Evolutionary conservation across 352 stramenopile genomes (phyloP), one percentile per base, ranked within the genome.

Genomic region (Thalassiosira hispida): DNA sequence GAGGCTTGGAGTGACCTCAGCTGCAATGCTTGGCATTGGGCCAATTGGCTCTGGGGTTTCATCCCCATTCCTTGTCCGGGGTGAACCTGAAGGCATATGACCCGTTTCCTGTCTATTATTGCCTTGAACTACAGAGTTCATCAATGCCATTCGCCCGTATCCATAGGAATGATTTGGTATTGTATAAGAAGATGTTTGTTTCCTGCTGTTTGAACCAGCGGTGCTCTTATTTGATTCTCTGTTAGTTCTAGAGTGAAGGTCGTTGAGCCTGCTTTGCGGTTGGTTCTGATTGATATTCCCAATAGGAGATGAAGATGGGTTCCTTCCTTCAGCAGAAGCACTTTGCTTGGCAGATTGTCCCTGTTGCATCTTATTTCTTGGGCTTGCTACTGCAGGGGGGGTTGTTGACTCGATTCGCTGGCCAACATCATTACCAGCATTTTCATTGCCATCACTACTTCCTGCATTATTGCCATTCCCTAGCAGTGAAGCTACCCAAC

Each of bases 1-100:
- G 16, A 83, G 44, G 56, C 79, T 61, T 56, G 75, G 75, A 35
- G 29, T 23, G n/a, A 78, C 68, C 31, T 72, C 23, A 22, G 42
- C 23, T 65, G 78, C 75, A 61, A 83, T 83, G 16, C 66, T 14
- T 38, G 68, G 66, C 22, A 83, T 31, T 44, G 59, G 73, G 16
- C 73, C 65, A 25, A 82, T 77, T 2, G 51, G 29, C 27, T 73
- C 49, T 14, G 27, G 7, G 16, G 42, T 53, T 25, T 63, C 74
- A 65, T 42, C 29, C 22, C 27, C 25, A 20, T 40, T 53, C 53
- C 52, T 55, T 49, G 1, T 46, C 22, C 47, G n/a, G 16, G 27
- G 12, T 47, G 42, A 67, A 52, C 8, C 20, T 16, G 22, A 27
- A 47, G 67, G 46, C 2, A 52, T 51, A 12, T 5, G 12, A 53